These are phyloP conservation scores for Crucibulum parvulum DNA, from an alignment of 1,284 basidiomycete genomes.

Conservation along the genomic window DNA sequence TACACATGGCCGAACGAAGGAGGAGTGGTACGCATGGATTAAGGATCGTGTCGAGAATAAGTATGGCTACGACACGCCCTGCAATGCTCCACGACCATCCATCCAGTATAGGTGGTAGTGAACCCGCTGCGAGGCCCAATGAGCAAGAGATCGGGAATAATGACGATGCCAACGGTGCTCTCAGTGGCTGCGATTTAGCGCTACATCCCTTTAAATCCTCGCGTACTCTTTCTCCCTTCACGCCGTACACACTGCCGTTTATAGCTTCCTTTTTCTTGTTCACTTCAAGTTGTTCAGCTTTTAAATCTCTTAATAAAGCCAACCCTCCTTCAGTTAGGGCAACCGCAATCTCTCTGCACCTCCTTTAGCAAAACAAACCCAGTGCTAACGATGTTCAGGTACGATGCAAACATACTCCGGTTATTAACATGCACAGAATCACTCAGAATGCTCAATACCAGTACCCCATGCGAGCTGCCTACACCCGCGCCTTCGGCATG, in stretches of 20 bases:
- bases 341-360: slow-evolving; percentile 45
- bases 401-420: too few species aligned
- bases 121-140: slow-evolving; percentile 58
- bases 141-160: slow-evolving; percentile 59
- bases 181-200: slow-evolving; percentile 6
- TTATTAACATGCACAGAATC: too few species aligned
- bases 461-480: too few species aligned
- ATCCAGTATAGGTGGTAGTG: slow-evolving; percentile 62
- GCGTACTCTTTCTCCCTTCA: neutral
- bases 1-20: slow-evolving; percentile 85
- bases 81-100: slow-evolving; percentile 69
- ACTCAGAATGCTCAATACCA: too few species aligned
- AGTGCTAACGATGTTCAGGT: too few species aligned
- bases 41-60: slow-evolving; percentile 82
- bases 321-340: slow-evolving; percentile 81
- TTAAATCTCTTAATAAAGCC: slow-evolving; percentile 60
- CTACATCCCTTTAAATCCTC: neutral
- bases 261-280: neutral
- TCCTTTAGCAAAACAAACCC: too few species aligned
- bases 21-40: slow-evolving; percentile 96
- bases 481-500: too few species aligned
- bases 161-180: slow-evolving; percentile 16
- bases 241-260: neutral
- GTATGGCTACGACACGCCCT: slow-evolving; percentile 78
- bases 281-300: neutral